Evolutionary conservation across 1,139 yeast species (phyloP), one percentile per base, ranked within the genome.

Genomic region (Debaryomycetaceae sp.): DNA sequence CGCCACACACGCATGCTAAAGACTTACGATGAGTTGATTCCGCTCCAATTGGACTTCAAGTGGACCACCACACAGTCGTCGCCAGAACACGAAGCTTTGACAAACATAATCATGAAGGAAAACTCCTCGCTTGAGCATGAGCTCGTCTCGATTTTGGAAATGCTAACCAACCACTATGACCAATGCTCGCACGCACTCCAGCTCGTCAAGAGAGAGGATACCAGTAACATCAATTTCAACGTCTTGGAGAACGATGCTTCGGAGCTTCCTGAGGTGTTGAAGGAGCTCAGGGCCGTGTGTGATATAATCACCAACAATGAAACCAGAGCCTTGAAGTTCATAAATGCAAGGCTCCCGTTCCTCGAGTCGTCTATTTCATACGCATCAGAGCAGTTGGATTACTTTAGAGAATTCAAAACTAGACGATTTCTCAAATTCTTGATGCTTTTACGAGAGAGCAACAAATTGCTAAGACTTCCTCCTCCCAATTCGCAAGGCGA

Each of bases 151-250:
- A 68, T 86, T 17, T 66, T 90, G 34, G 84, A 82, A 47, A 82
- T 90, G 58, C 66, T 90, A 35, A 85, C 96, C 6, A 79, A 81
- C 44, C 97, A 90, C 63, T 88, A 82, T 53, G 97, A 89, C 59
- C 90, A 87, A 56, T 87, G 96, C 52, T 53, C 66, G 4, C 70
- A 76, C 40, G 83, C 53, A 43, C 60, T 48, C 42, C 60, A 44
- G 53, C 57, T 54, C 9, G 47, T 53, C 38, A 49, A 49, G 22
- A 33, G 39, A 7, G 44, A 43, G 14, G 43, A 37, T 14, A 29
- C 47, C 6, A 35, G 39, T 7, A 51, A 50, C 2, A 54, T 59
- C 23, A 56, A 66, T 42, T 58, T 72, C 6, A 63, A 66, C 8
- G 79, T 58, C 4, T 57, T 73, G 5, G 57, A 57, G 23, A 58